Evolutionary conservation across 169 alveolate species (phyloP).

Genomic region (Eimeria sp.): DNA sequence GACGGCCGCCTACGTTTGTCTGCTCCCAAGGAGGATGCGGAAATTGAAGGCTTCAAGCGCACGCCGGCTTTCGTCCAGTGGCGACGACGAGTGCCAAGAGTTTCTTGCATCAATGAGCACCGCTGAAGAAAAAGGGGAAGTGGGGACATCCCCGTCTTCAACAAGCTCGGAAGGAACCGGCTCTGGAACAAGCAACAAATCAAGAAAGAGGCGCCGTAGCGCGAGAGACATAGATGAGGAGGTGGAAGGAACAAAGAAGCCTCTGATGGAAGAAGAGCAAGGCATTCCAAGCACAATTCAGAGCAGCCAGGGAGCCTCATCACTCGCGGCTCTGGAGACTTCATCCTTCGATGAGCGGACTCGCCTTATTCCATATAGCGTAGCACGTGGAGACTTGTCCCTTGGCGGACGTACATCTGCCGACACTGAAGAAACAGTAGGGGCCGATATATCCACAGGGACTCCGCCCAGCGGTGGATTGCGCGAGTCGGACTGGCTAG

Average conservation of each 20-base stretch:
- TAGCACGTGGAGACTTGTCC: background rate
- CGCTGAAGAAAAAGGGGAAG: background rate
- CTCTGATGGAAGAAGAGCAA: background rate
- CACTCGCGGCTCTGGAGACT: background rate
- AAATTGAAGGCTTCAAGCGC: background rate
- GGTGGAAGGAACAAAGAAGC: background rate
- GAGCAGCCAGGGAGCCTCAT: background rate
- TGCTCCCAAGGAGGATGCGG: background rate
- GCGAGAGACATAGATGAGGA: background rate
- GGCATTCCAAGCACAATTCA: background rate
- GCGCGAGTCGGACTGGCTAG: background rate
- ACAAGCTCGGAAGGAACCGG: background rate
- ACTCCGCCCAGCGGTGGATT: background rate
- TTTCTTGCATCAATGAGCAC: background rate
- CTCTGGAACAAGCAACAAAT: background rate
- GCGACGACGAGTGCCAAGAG: background rate
- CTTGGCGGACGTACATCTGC: background rate
- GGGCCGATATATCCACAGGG: background rate
- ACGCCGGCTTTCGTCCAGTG: conserved; percentile 6
- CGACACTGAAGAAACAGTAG: background rate
- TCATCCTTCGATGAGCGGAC: background rate
- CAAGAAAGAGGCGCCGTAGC: background rate
- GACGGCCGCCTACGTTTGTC: background rate
- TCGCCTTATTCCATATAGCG: no score
- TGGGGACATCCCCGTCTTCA: background rate